Evolutionary conservation across 306 rosid genomes (phyloP).

Genomic region (Cucurbita ficifolia): DNA sequence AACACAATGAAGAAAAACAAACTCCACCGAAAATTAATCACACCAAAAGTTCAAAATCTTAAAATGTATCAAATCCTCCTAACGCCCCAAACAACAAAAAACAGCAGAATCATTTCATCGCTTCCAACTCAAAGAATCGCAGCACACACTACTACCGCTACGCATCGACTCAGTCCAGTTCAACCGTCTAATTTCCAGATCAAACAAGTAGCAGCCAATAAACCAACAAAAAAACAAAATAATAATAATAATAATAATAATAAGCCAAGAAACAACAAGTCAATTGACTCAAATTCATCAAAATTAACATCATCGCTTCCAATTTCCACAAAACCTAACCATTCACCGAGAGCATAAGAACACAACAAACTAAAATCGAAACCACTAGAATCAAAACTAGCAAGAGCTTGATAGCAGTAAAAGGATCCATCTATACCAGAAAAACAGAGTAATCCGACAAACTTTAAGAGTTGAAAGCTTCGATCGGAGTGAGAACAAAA

Average conservation of each 20-base stretch:
- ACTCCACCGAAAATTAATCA: not conserved
- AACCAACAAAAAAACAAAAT: not conserved
- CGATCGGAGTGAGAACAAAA: not conserved
- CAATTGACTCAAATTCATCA: not conserved
- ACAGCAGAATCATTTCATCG: not conserved
- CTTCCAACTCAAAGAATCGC: not conserved
- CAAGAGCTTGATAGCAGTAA: not conserved
- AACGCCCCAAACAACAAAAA: not conserved
- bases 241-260: not conserved
- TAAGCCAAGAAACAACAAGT: not conserved
- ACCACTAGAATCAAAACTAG: not conserved
- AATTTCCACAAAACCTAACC: not conserved
- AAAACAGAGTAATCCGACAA: not conserved
- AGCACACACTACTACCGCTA: not conserved
- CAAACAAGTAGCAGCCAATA: not conserved
- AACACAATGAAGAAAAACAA: not conserved
- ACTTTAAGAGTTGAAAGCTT: not conserved
- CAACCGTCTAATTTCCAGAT: not conserved
- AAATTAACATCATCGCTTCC: not conserved
- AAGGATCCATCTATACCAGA: conserved; percentile 2
- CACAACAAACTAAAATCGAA: not conserved
- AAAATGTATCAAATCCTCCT: not conserved
- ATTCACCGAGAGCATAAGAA: not conserved
- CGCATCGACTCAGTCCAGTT: not conserved
- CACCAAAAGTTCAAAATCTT: not conserved